A percentile compares a stretch with the other conserved stretches of the same genome.
Conservation (phyloP, 192 early-diverging fungal species). For the Gigaspora rosea region DNA sequence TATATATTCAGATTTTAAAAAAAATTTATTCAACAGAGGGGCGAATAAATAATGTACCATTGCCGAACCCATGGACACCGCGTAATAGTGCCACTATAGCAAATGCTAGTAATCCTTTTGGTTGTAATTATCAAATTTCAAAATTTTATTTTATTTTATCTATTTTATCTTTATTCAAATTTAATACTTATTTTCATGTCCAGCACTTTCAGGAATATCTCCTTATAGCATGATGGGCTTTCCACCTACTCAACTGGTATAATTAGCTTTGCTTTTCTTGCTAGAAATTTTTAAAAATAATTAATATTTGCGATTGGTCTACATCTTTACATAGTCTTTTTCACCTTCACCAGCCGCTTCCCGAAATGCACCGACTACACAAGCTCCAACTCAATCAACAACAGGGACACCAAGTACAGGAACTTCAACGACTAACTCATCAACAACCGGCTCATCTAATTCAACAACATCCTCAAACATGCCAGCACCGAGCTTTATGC, state of each 20-base stretch:
- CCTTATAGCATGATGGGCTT: conserved; percentile 6
- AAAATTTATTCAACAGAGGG: conserved; percentile 38
- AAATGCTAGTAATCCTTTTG: conserved; percentile 30
- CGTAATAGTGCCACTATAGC: conserved; percentile 21
- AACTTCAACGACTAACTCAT: no score
- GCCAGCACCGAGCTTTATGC: neutral
- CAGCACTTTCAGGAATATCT: conserved; percentile 1
- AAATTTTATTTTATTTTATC: neutral
- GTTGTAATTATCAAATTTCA: conserved; percentile 24
- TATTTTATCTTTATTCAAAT: no score
- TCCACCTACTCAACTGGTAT: conserved; percentile 16
- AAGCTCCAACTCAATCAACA: neutral
- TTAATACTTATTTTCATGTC: no score
- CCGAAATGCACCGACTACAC: neutral
- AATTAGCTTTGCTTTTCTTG: neutral
- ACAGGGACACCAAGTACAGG: neutral
- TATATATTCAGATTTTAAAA: conserved; percentile 1
- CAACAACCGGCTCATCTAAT: no score
- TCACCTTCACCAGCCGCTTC: neutral
- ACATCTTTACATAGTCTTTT: neutral
- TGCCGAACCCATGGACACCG: conserved; percentile 63
- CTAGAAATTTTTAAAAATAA: neutral
- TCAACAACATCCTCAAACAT: conserved; percentile 2
- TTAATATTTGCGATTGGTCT: neutral
- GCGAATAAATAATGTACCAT: conserved; percentile 51